phyloP scores from a whole-genome alignment of 441 rosid species.

The Breynia disticha region DNA sequence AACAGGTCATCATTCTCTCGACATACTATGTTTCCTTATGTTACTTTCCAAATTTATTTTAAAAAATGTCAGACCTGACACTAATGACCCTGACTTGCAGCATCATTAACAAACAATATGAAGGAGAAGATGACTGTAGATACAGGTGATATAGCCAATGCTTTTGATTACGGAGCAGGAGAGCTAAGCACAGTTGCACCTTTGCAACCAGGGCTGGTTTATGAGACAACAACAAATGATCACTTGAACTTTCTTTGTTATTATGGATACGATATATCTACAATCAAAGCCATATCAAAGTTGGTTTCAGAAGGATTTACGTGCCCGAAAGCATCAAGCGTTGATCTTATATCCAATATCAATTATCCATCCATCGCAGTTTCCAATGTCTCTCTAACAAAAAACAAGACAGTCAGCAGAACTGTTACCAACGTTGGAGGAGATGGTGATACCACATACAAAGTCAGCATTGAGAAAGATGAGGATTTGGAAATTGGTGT shows the following conservation, averaged over 20 bases:
- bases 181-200: conserved; percentile 44
- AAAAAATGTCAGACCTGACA: not conserved
- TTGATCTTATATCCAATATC: conserved; percentile 42
- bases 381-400: conserved; percentile 25
- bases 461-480: conserved; percentile 24
- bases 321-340: conserved; percentile 40
- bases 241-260: conserved; percentile 68
- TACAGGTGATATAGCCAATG: conserved; percentile 41
- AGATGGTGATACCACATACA: conserved; percentile 32
- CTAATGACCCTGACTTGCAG: conserved; percentile 21
- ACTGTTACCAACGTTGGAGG: conserved; percentile 59
- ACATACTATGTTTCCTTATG: no score
- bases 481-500: conserved; percentile 30
- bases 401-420: conserved; percentile 35
- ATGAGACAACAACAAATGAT: conserved; percentile 53
- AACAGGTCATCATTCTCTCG: conserved; percentile 29
- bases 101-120: conserved; percentile 48
- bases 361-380: conserved; percentile 69
- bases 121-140: conserved; percentile 43
- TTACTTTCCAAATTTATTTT: not conserved
- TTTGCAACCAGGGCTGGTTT: conserved; percentile 60
- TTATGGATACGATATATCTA: conserved; percentile 37
- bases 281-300: conserved; percentile 36
- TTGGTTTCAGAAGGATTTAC: conserved; percentile 32
- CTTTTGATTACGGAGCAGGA: conserved; percentile 67